Evolutionary conservation across 345 rosid species (phyloP), one percentile per base, ranked within the genome.

Genomic region (Schrenkiella parvula): DNA sequence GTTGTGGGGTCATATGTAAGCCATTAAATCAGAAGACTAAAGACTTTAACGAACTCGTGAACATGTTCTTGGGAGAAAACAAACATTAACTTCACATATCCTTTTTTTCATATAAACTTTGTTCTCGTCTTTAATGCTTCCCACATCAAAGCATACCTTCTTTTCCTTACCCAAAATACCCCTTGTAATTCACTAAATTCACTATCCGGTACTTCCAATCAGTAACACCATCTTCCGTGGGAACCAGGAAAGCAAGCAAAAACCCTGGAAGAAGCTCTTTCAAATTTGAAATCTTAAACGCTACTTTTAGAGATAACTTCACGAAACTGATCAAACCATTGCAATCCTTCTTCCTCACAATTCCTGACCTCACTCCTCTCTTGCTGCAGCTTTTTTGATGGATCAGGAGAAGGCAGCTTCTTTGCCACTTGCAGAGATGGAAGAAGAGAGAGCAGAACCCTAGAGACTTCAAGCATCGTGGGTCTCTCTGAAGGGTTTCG

Each of bases 391-490:
- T 44, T 69, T 83, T 73, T 81, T 64, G 68, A 82, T 73, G 37
- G 82, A 76, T 88, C 87, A 1, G 77, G 13, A 3, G 86, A 43
- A 44, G 58, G 18, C 19, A 31, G 31, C 70, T 78, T 78, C 61
- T 93, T 93, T 0, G 54, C 31, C 0, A 72, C 4, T 0, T 82
- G 81, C 22, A 79, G 79, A 14, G 84, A 58, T 31, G 98, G 96
- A 13, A 89, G 74, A 18, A 91, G 82, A 8, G 96, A 84, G 29
- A 84, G 77, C 66, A 95, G 59, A 52, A 88, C 91, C 64, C 90
- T 81, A 0, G 88, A 85, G 9, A 95, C 98, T 51, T 91, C 97
- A 13, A 85, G 93, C 99, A 95, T 95, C 15, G 92, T 84, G 2
- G 99, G 99, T 41, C 98, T 80, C 72, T 89, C 96, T 0, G 83